Evolutionary conservation across 345 rosid species (phyloP).

Genomic region (Rhizophora mangle): DNA sequence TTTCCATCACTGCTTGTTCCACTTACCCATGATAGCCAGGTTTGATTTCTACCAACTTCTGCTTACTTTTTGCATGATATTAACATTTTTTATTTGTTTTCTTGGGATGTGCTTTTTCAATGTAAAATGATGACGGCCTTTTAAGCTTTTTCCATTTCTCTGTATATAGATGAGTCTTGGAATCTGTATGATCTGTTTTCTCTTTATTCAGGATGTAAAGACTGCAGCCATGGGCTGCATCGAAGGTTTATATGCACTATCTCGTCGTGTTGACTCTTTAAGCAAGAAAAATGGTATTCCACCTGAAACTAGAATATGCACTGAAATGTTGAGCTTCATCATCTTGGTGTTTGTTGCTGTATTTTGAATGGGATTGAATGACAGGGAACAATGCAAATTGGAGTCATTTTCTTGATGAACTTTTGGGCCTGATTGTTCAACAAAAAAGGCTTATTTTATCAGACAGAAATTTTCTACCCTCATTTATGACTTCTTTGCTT

Average conservation of each 20-base stretch:
- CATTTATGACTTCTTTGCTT: constrained; percentile 73
- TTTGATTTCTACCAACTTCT: constrained; percentile 14
- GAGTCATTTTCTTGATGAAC: constrained; percentile 62
- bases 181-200: background rate
- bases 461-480: constrained; percentile 64
- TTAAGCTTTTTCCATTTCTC: background rate
- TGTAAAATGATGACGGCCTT: background rate
- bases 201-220: constrained; percentile 55
- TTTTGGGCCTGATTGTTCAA: constrained; percentile 69
- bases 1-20: constrained; percentile 77
- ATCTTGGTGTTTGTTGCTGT: background rate
- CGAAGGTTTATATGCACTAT: constrained; percentile 53
- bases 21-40: constrained; percentile 68
- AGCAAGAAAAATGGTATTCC: constrained; percentile 86
- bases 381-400: constrained; percentile 69
- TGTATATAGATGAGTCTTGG: background rate
- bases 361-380: constrained; percentile 21
- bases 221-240: constrained; percentile 75
- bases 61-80: background rate
- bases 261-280: constrained; percentile 52
- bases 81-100: background rate
- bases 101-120: background rate
- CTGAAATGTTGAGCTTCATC: constrained; percentile 5
- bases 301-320: background rate
- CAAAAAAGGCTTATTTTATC: constrained; percentile 74